Base-by-base conservation (phyloP, 2,329 filamentous ascomycete genomes). In the Colletotrichum caudatum region DNA sequence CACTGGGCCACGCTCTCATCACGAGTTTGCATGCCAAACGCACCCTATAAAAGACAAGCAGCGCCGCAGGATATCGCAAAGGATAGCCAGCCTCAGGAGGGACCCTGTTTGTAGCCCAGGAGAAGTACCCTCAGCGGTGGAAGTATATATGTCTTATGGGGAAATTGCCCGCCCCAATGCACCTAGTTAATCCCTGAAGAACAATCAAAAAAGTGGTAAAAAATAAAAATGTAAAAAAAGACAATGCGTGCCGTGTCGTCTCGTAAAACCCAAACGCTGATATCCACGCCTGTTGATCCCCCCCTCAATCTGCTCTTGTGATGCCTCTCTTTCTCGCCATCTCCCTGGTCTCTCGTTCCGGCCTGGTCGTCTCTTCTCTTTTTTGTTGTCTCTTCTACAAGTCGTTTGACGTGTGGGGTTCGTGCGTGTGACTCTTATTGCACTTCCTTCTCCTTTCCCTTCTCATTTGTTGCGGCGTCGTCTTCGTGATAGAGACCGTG, bases 401-500 rank as follows among this genome's bases (percentile, higher is more conserved):
- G 29, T 54, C 29, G 33, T 39, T 51, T 12, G 23, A 20, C 7
- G 11, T 26, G n/a, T 46, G 44, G n/a, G 37, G 18, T n/a, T 7
- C 20, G 12, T 23, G 23, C 20, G 33, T 37, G 18, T 6, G 44
- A 12, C 60, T 33, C 44, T 54, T 59, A 71, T 71, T 71, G 59
- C 26, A 26, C 59, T 48, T 71, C 69, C 65, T 71, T 69, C 33
- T 62, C 69, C 53, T 71, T 71, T 33, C 69, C 69, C 65, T 64
- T 64, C 9, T 71, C 69, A 16, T 69, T 71, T 54, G 69, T 64
- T 41, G 69, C 59, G 23, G 69, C 33, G 46, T 71, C 69, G 33
- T 73, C 70, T 53, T 91, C 89, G 69, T 86, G 83, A 76, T 93
- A 94, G 5, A 94, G 81, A 48, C 86, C 84, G 73, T 93, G 86